A percentile compares a stretch with the other conserved stretches of the same genome.
Evolutionary conservation across 164 flowering plant genomes (phyloP).

Genomic region (Protea cynaroides): DNA sequence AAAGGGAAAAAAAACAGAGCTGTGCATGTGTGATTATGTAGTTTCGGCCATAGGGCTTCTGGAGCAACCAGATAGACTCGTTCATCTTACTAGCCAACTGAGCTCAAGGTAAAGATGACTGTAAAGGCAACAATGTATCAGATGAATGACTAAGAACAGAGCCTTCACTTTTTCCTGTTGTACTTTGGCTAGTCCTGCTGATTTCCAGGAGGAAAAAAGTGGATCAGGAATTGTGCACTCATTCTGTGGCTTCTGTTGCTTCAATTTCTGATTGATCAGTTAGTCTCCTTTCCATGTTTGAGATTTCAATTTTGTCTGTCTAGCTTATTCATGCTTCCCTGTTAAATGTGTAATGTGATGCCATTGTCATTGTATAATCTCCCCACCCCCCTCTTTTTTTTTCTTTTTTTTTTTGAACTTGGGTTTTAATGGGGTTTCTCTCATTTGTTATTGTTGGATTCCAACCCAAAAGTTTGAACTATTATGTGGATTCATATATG

Average conservation of each 20-base stretch:
- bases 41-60: slow-evolving; percentile 1
- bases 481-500: too few species aligned
- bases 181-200: not conserved
- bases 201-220: slow-evolving; percentile 3
- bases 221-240: slow-evolving; percentile 1
- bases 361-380: slow-evolving; percentile 2
- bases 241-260: not conserved
- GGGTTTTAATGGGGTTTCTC: not conserved
- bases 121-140: slow-evolving; percentile 2
- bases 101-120: not conserved
- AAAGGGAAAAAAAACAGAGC: slow-evolving; percentile 36
- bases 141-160: slow-evolving; percentile 9
- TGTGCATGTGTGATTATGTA: slow-evolving; percentile 73
- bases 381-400: too few species aligned
- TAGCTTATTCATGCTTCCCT: slow-evolving; percentile 2
- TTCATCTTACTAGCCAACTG: not conserved
- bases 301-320: slow-evolving; percentile 30
- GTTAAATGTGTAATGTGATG: not conserved
- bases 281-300: slow-evolving; percentile 9
- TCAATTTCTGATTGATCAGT: slow-evolving; percentile 13
- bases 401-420: not conserved
- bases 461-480: too few species aligned
- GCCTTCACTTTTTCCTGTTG: not conserved
- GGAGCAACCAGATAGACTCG: not conserved
- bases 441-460: not conserved